Base-by-base conservation (phyloP, 2,329 filamentous ascomycete species). In the Periconia digitata region DNA sequence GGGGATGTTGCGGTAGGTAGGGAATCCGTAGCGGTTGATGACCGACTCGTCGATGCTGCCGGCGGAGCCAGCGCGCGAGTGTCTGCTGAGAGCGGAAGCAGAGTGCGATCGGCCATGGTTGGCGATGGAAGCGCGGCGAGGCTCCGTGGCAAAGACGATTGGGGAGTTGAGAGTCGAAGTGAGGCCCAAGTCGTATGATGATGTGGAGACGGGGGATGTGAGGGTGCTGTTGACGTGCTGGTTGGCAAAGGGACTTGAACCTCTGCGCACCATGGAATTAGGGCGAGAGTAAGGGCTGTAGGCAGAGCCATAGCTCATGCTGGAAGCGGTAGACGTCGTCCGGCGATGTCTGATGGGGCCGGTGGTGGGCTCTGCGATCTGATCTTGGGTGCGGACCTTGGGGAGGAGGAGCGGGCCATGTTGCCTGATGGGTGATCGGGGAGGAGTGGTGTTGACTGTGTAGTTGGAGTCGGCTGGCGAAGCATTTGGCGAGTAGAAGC, bases 341-440 rank as follows among this genome's bases (percentile, higher is more conserved):
- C 76, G 74, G 58, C 77, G 76, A 66, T 80, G 76, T 62, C 85
- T 81, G 72, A 87, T 84, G 46, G 68, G 67, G 22, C 72, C 67
- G 43, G 78, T 76, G 35, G 76, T 76, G 35, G 81, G 81, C 56
- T 85, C 83, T 53, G 90, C 82, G 53, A 86, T 80, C 72, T 92
- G 87, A 73, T 95, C 90, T 73, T 94, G 90, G 35, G 83, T 83
- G 52, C 90, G 83, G 74, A 95, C 92, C 79, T 91, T 94, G 64
- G 90, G 90, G 24, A 95, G 79, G 50, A 95, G 77, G 41, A 90
- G 77, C 43, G 90, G 89, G 44, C 90, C 89, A 73, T 91, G 86
- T 53, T 90, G 86, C 52, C 85, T 82, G 59, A 92, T 82, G 51
- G 89, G 88, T 27, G 88, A 87, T 55, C 81, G 79, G 44, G 80